phyloP scores from a whole-genome alignment of 1,284 basidiomycete species.

The Testicularia cyperi region DNA sequence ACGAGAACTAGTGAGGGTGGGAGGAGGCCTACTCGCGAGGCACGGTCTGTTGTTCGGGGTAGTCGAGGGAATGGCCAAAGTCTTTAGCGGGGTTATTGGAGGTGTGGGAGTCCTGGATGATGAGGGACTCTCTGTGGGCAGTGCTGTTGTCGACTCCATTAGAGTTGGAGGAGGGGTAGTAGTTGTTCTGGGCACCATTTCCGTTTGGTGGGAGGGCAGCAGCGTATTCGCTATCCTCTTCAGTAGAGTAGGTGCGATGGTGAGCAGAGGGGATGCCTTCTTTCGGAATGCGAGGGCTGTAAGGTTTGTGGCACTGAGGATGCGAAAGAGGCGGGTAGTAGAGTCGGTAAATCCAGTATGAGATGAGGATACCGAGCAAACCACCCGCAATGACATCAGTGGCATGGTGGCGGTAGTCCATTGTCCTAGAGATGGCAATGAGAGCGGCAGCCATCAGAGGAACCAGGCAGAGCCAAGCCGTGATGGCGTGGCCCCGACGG shows the following conservation, averaged over 20 bases:
- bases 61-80: slow-evolving; percentile 8
- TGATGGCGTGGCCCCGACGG: slow-evolving; percentile 75
- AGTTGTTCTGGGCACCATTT: no score
- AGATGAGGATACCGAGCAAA: slow-evolving; percentile 71
- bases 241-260: no score
- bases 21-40: slow-evolving; percentile 6
- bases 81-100: no score
- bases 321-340: slow-evolving; percentile 44
- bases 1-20: no score
- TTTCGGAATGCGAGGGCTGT: slow-evolving; percentile 29
- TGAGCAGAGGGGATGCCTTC: no score
- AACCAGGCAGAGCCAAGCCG: slow-evolving; percentile 78
- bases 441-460: slow-evolving; percentile 79
- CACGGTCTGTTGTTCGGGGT: slow-evolving; percentile 27
- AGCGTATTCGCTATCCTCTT: no score
- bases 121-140: background rate
- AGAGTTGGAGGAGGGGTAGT: no score
- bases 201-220: no score
- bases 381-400: slow-evolving; percentile 76
- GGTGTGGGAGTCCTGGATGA: background rate
- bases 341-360: slow-evolving; percentile 63
- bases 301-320: slow-evolving; percentile 41
- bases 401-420: slow-evolving; percentile 63
- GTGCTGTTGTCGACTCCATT: background rate
- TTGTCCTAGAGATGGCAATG: slow-evolving; percentile 71